Percentiles rank a stretch among this genome's conserved stretches.
These are phyloP conservation scores for Hymenoscyphus infarciens DNA, from an alignment of 2,329 filamentous ascomycete genomes.

Conservation along the genomic window DNA sequence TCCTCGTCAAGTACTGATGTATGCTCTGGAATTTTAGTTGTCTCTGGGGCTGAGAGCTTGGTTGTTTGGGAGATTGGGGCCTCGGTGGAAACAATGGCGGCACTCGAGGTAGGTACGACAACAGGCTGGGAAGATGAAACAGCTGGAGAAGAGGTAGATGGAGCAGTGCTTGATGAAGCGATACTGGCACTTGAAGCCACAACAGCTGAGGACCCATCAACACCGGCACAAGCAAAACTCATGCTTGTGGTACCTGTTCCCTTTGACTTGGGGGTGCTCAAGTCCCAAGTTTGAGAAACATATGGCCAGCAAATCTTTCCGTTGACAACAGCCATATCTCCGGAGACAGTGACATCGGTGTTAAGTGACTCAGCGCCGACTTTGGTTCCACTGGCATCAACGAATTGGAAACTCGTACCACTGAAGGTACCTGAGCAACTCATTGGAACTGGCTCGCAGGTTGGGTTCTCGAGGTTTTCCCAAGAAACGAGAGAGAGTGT, in stretches of 20 bases:
- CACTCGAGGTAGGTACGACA: background rate
- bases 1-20: background rate
- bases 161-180: background rate
- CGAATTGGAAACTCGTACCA: slow-evolving; percentile 57
- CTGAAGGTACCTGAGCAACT: slow-evolving; percentile 56
- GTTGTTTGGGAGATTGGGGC: background rate
- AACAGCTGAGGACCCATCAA: slow-evolving; percentile 9
- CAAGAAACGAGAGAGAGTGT: slow-evolving; percentile 53
- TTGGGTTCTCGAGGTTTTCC: slow-evolving; percentile 56
- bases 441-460: slow-evolving; percentile 55
- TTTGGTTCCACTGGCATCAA: slow-evolving; percentile 48
- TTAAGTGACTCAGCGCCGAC: slow-evolving; percentile 48
- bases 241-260: slow-evolving; percentile 41
- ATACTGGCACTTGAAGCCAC: background rate
- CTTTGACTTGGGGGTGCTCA: slow-evolving; percentile 35
- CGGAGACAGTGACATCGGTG: slow-evolving; percentile 55
- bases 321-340: slow-evolving; percentile 58
- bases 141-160: background rate
- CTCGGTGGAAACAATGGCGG: background rate
- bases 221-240: slow-evolving; percentile 48
- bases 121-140: background rate
- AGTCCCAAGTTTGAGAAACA: slow-evolving; percentile 52
- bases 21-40: background rate
- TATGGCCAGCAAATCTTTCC: slow-evolving; percentile 59
- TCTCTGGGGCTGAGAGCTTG: background rate